Percentiles rank a stretch among this genome's conserved stretches.
phyloP scores from a whole-genome alignment of 768 basidiomycete genomes.

The Naganishia vishniacii region DNA sequence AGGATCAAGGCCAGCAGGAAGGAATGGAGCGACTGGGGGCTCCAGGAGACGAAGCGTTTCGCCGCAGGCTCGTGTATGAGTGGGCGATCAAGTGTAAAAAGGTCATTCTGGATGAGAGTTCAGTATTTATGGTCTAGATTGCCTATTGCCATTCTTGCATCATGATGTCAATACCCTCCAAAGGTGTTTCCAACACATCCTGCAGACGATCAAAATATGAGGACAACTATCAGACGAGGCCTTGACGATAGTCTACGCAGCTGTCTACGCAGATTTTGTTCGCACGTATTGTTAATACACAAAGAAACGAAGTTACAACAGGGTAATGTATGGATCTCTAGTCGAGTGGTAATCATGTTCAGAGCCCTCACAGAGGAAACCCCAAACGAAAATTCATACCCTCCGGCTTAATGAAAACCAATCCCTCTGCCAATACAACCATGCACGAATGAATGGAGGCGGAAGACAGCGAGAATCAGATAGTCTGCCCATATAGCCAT shows the following conservation, averaged over 20 bases:
- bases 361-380: constrained; percentile 22
- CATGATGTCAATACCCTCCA: too few species aligned
- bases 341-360: constrained; percentile 20
- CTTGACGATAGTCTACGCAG: too few species aligned
- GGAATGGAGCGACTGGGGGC: constrained; percentile 22
- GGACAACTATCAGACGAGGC: too few species aligned
- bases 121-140: neutral
- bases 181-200: too few species aligned
- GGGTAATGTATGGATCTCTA: constrained; percentile 19
- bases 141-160: neutral
- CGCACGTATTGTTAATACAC: neutral
- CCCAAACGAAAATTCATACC: constrained; percentile 17
- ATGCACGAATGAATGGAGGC: constrained; percentile 9
- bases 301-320: neutral
- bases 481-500: constrained; percentile 14
- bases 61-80: constrained; percentile 26
- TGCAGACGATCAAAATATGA: too few species aligned
- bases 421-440: constrained; percentile 17
- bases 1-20: constrained; percentile 10
- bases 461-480: constrained; percentile 15
- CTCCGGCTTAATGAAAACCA: constrained; percentile 21
- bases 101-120: neutral
- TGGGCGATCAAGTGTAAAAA: neutral
- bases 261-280: too few species aligned
- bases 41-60: constrained; percentile 27